phyloP scores from a whole-genome alignment of 2,329 filamentous ascomycete species.

The Epichloe festucae region DNA sequence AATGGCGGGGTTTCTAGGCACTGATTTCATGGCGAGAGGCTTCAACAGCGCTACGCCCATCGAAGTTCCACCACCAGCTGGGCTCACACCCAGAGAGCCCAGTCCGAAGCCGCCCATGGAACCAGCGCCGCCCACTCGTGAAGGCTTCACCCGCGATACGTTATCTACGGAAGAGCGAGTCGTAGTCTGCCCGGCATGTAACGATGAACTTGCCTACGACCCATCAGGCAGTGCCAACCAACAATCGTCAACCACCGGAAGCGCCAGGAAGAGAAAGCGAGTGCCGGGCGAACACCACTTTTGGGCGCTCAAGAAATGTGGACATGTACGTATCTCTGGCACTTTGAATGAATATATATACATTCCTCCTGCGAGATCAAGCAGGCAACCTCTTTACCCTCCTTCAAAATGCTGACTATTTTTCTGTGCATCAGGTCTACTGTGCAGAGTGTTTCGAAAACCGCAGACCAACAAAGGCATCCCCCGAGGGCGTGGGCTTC shows the following conservation, averaged over 20 bases:
- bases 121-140: slow-evolving; percentile 47
- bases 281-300: slow-evolving; percentile 64
- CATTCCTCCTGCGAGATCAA: not conserved
- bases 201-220: slow-evolving; percentile 68
- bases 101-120: slow-evolving; percentile 40
- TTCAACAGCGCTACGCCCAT: slow-evolving; percentile 7
- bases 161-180: slow-evolving; percentile 48
- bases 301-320: slow-evolving; percentile 82
- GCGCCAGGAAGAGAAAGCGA: slow-evolving; percentile 28
- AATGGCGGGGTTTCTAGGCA: slow-evolving; percentile 15
- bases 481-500: slow-evolving; percentile 25
- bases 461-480: slow-evolving; percentile 28
- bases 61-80: slow-evolving; percentile 15
- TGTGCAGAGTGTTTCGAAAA: slow-evolving; percentile 49
- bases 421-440: slow-evolving; percentile 37
- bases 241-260: slow-evolving; percentile 7
- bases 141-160: slow-evolving; percentile 73
- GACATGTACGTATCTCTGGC: slow-evolving; percentile 52
- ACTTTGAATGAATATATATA: slow-evolving; percentile 11
- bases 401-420: not conserved
- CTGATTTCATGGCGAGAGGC: slow-evolving; percentile 9
- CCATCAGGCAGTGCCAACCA: slow-evolving; percentile 26
- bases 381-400: not conserved
- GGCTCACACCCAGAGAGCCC: slow-evolving; percentile 20
- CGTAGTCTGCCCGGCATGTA: slow-evolving; percentile 76